These are phyloP conservation scores for Fusarium avenaceum DNA, from an alignment of 2,329 filamentous ascomycete genomes.

Conservation along the genomic window DNA sequence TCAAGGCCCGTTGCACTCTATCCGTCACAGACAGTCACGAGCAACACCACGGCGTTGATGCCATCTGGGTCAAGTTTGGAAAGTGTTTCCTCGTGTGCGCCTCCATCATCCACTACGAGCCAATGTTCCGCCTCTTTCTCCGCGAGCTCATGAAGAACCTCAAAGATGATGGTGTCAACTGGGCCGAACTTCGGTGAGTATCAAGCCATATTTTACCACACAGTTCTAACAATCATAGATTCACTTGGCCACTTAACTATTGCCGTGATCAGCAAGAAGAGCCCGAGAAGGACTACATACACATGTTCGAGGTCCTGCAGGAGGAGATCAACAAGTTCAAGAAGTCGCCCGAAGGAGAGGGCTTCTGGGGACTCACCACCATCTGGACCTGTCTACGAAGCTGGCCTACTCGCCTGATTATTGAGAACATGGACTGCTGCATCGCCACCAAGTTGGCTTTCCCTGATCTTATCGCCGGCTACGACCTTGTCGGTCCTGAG, in stretches of 20 bases:
- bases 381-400: conserved; percentile 85
- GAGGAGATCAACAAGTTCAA: conserved; percentile 86
- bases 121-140: conserved; percentile 84
- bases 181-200: conserved; percentile 78
- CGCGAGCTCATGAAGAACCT: conserved; percentile 78
- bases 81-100: conserved; percentile 80
- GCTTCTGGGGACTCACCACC: conserved; percentile 86
- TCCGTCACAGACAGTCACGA: conserved; percentile 78
- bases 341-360: conserved; percentile 74
- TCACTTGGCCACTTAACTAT: conserved; percentile 80
- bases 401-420: conserved; percentile 73
- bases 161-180: conserved; percentile 84
- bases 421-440: conserved; percentile 88
- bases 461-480: conserved; percentile 85
- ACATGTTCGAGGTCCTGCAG: conserved; percentile 79
- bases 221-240: conserved; percentile 56
- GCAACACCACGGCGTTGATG: conserved; percentile 86
- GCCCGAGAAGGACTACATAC: conserved; percentile 75
- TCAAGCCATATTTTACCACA: not conserved
- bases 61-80: conserved; percentile 86
- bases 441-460: conserved; percentile 84
- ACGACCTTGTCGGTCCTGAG: conserved; percentile 91
- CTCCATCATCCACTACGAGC: conserved; percentile 88
- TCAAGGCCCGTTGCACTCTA: conserved; percentile 79
- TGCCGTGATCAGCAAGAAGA: conserved; percentile 73